These are phyloP conservation scores for Fomitopsis betulina DNA, from an alignment of 1,284 basidiomycete genomes.

Conservation along the genomic window DNA sequence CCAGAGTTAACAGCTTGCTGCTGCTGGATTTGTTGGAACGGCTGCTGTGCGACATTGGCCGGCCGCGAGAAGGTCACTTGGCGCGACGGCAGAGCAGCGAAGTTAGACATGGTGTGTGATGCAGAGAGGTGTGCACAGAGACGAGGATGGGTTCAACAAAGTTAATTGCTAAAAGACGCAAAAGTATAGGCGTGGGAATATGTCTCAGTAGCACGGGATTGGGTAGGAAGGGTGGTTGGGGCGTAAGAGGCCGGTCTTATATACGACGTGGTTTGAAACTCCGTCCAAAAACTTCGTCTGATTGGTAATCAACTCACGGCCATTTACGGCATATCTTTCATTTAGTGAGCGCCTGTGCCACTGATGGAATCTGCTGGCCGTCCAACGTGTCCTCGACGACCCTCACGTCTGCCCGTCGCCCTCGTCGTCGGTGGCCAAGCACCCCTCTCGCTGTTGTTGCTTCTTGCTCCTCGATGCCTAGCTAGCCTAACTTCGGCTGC, in stretches of 20 bases:
- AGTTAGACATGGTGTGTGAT: constrained; percentile 46
- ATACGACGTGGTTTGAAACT: constrained; percentile 29
- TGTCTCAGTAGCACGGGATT: constrained; percentile 8
- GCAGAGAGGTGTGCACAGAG: not conserved
- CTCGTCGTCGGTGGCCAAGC: not conserved
- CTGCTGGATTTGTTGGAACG: constrained; percentile 33
- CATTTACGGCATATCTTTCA: not conserved
- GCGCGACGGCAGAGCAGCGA: constrained; percentile 62
- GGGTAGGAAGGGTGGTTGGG: constrained; percentile 16
- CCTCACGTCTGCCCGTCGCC: not conserved
- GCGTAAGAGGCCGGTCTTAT: constrained; percentile 21
- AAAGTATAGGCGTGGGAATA: constrained; percentile 28
- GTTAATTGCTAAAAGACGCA: constrained; percentile 9
- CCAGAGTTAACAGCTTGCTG: constrained; percentile 32
- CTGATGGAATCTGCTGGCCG: not conserved
- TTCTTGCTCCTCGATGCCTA: too few species aligned
- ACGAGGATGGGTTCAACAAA: constrained; percentile 8
- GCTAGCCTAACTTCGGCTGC: not conserved
- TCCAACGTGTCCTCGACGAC: not conserved
- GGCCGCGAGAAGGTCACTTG: constrained; percentile 72
- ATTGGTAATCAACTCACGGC: constrained; percentile 13
- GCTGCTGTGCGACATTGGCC: constrained; percentile 37
- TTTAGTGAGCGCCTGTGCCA: not conserved
- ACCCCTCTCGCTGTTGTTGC: not conserved
- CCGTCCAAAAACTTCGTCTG: constrained; percentile 20